Conservation (phyloP, 2,329 filamentous ascomycete species). For the Aspergillus cejpii region DNA sequence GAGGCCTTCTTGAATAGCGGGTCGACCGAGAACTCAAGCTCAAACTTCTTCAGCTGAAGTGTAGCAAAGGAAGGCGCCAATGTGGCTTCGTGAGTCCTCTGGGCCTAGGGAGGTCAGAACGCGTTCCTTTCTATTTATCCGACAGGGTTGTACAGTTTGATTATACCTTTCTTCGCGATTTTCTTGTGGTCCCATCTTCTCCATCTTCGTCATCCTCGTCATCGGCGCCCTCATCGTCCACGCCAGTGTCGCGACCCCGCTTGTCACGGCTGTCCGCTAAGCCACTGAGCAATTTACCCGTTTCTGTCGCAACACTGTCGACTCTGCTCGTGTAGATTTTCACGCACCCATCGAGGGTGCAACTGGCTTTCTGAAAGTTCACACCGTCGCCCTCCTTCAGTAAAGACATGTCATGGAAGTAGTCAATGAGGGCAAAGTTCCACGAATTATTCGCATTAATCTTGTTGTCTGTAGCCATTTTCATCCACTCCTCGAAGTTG, state of each 20-base stretch:
- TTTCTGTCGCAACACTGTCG: constrained; percentile 96
- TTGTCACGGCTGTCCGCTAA: constrained; percentile 70
- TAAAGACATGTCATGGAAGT: constrained; percentile 98
- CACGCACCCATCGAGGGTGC: constrained; percentile 93
- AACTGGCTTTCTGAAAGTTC: constrained; percentile 98
- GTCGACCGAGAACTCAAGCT: constrained; percentile 92
- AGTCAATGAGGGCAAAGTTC: constrained; percentile 99
- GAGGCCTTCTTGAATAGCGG: constrained; percentile 99
- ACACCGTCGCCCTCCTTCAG: constrained; percentile 93
- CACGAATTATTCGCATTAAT: constrained; percentile 98
- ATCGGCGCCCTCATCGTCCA: constrained; percentile 52
- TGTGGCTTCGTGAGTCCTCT: constrained; percentile 85
- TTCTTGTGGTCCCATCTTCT: constrained; percentile 45
- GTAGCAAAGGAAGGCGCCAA: constrained; percentile 81
- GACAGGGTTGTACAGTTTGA: not conserved
- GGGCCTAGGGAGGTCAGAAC: constrained; percentile 42
- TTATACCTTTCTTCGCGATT: constrained; percentile 62
- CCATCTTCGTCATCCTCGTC: constrained; percentile 56
- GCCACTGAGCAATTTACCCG: constrained; percentile 87
- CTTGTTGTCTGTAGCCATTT: constrained; percentile 99
- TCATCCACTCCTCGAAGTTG: constrained; percentile 99
- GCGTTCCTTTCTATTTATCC: constrained; percentile 2
- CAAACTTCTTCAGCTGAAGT: constrained; percentile 92
- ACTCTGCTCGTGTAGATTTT: constrained; percentile 99
- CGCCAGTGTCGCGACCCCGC: constrained; percentile 58